A percentile compares a stretch with the other conserved stretches of the same genome.
These are phyloP conservation scores for Verticillium alfalfae DNA, from an alignment of 2,329 filamentous ascomycete genomes.

Conservation along the genomic window DNA sequence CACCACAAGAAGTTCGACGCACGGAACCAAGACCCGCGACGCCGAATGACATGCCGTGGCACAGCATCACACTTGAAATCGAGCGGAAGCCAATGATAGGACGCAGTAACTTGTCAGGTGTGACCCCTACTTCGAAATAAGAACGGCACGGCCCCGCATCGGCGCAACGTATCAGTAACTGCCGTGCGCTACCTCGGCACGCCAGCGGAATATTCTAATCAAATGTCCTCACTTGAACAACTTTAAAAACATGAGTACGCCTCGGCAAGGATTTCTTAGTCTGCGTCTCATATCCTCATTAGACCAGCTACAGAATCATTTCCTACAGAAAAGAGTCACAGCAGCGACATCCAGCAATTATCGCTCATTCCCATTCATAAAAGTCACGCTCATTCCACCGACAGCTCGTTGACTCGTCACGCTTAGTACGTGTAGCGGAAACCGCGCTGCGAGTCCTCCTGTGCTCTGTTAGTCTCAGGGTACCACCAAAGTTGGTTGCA, in stretches of 20 bases:
- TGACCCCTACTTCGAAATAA: background rate
- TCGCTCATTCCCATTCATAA: background rate
- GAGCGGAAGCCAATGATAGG: background rate
- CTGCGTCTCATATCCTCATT: background rate
- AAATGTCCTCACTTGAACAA: background rate
- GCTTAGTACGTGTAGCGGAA: constrained; percentile 28
- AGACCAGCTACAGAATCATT: background rate
- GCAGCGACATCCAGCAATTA: background rate
- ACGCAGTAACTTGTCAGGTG: background rate
- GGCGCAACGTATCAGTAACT: background rate
- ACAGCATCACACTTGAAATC: background rate
- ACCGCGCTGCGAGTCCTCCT: constrained; percentile 15
- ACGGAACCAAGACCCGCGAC: background rate
- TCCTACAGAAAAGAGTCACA: background rate
- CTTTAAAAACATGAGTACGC: too few species aligned
- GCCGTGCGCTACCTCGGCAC: background rate
- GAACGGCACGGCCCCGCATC: background rate
- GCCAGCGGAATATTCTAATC: background rate
- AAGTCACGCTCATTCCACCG: background rate
- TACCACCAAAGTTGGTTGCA: background rate
- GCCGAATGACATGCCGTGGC: background rate
- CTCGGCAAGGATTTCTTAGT: too few species aligned
- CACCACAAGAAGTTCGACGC: background rate
- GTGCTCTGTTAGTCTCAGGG: background rate
- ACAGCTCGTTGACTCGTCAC: background rate